A percentile compares a stretch with the other conserved stretches of the same genome.
These are phyloP conservation scores for Nitzschia sp. DNA, from an alignment of 108 stramenopile genomes.

Conservation along the genomic window DNA sequence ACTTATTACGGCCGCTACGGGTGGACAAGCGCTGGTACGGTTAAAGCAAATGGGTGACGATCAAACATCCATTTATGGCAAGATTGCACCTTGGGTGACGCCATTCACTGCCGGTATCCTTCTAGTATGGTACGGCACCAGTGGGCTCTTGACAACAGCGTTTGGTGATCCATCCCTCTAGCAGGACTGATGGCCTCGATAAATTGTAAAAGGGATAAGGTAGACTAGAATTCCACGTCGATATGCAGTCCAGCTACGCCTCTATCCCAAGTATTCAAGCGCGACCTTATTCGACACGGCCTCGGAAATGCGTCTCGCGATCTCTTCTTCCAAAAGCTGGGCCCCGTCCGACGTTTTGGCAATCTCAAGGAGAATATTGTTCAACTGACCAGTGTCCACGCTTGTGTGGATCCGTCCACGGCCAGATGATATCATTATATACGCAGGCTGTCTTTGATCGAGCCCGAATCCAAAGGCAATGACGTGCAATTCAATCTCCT, in stretches of 20 bases:
- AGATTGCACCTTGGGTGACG: slow-evolving; percentile 65
- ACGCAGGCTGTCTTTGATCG: slow-evolving; percentile 36
- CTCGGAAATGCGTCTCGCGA: slow-evolving; percentile 56
- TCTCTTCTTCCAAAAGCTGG: slow-evolving; percentile 50
- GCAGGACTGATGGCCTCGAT: slow-evolving; percentile 41
- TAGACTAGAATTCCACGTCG: background rate
- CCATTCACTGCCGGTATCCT: slow-evolving; percentile 78
- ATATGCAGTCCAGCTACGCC: background rate
- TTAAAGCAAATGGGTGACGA: slow-evolving; percentile 48
- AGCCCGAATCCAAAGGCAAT: slow-evolving; percentile 53
- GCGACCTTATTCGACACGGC: slow-evolving; percentile 58
- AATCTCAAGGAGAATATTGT: slow-evolving; percentile 51
- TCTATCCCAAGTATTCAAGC: slow-evolving; percentile 53
- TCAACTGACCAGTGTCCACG: slow-evolving; percentile 43
- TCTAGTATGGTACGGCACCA: slow-evolving; percentile 78
- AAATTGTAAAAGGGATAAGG: background rate
- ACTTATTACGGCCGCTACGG: slow-evolving; percentile 68
- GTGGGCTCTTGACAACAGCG: slow-evolving; percentile 68
- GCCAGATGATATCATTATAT: slow-evolving; percentile 47
- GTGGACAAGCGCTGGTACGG: slow-evolving; percentile 73
- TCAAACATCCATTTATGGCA: slow-evolving; percentile 34
- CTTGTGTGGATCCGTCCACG: slow-evolving; percentile 48
- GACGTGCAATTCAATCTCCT: slow-evolving; percentile 65
- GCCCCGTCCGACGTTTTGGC: slow-evolving; percentile 48
- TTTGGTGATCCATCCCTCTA: slow-evolving; percentile 82